Base-by-base conservation (phyloP, 305 asterid genomes). In the Fraxinus albicans region DNA sequence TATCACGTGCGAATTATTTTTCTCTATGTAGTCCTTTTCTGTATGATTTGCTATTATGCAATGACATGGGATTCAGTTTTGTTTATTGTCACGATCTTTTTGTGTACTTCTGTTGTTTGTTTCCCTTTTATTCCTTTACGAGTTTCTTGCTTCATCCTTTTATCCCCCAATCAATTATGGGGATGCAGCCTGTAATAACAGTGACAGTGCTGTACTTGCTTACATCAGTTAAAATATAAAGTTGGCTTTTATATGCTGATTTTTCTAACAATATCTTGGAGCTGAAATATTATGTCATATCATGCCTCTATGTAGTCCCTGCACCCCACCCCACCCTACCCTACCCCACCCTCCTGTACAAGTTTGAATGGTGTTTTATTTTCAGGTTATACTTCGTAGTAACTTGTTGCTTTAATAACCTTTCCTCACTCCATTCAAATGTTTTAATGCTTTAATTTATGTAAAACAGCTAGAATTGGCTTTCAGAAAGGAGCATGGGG, bases 381-480 rank as follows among this genome's bases (percentile, higher is more conserved):
- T 73, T 82, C 79, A 9, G 35, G 72, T 65, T 78, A 42, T 12
- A 77, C 31, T 72, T 33, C 53, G 29, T 77, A 60, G 70, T 60
- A 3, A 60, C 31, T 78, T 55, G 15, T 77, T 75, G 12, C 74
- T 78, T 76, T 55, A 53, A 15, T 73, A 78, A 81, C 73, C 82
- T 80, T 79, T 33, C 73, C 53, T 38, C 73, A 72, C 17, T 80
- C 80, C 81, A 79, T 33, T 80, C 76, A 80, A 63, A 33, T 67
- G 15, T 88, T 84, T 44, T 77, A 42, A 35, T 88, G 58, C 70
- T 79, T 83, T 84, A 65, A 29, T 82, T 85, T 74, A 83, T 81
- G 81, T 82, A 58, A 29, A 82, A 87, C 87, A 96, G 98, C 93
- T 96, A 36, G 98, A 96, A 87, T 85, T 96, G 86, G 96, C 98